Conservation (phyloP, 78 protist genomes). For the Chrysochromulina tobinii region DNA sequence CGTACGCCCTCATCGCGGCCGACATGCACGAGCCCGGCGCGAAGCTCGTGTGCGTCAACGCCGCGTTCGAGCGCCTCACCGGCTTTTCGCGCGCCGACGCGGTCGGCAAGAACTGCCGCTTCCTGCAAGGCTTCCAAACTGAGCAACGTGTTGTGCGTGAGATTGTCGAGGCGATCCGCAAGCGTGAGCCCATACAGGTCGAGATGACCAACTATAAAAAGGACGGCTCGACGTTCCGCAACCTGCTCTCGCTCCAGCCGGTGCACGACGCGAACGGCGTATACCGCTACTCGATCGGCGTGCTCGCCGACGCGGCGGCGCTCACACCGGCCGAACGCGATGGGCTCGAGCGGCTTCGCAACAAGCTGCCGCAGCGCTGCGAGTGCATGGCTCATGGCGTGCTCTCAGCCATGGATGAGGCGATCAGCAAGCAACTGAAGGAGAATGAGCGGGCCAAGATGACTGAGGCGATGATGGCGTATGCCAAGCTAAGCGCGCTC, state of each 20-base stretch:
- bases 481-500: too few species aligned
- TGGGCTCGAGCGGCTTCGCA: too few species aligned
- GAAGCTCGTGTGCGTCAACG: neutral
- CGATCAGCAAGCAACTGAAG: too few species aligned
- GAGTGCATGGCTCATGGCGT: too few species aligned
- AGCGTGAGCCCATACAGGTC: too few species aligned
- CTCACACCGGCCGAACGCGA: too few species aligned
- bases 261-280: neutral
- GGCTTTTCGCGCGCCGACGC: neutral
- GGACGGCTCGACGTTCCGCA: neutral
- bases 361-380: too few species aligned
- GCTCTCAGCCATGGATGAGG: too few species aligned
- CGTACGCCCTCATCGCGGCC: neutral
- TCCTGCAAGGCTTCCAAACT: conserved; percentile 4
- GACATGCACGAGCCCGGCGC: neutral
- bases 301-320: neutral
- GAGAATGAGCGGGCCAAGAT: too few species aligned
- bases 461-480: too few species aligned
- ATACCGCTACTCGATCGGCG: neutral
- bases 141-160: neutral
- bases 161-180: neutral
- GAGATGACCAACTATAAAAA: neutral
- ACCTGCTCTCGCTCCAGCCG: neutral
- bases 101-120: conserved; percentile 31
- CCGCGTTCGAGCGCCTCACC: neutral